These are phyloP conservation scores for Trichophyton mentagrophytes DNA, from an alignment of 2,329 filamentous ascomycete species.

Conservation along the genomic window DNA sequence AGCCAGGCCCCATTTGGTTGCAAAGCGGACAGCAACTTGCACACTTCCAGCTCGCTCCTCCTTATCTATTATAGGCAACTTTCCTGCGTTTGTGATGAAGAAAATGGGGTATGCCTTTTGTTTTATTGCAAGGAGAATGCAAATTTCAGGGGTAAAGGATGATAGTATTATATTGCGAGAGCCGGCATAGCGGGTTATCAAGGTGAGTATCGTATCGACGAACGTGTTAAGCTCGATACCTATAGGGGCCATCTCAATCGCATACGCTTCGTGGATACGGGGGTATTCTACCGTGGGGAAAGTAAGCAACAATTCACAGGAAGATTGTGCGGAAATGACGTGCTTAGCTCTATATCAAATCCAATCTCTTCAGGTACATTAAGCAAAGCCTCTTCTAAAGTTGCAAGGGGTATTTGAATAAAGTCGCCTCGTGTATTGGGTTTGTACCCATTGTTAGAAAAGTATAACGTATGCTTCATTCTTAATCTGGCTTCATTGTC, in stretches of 20 bases:
- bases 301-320: not conserved
- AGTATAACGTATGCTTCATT: constrained; percentile 31
- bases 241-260: constrained; percentile 23
- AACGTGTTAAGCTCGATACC: constrained; percentile 31
- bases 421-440: constrained; percentile 28
- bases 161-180: constrained; percentile 23
- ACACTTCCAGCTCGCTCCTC: constrained; percentile 25
- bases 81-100: constrained; percentile 21
- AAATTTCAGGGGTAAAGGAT: constrained; percentile 21
- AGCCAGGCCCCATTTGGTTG: constrained; percentile 25
- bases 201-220: constrained; percentile 26
- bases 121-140: constrained; percentile 18
- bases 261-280: constrained; percentile 27
- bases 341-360: constrained; percentile 33
- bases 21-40: constrained; percentile 29
- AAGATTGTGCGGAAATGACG: constrained; percentile 7
- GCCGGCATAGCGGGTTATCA: constrained; percentile 17
- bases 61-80: constrained; percentile 16
- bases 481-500: constrained; percentile 15
- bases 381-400: constrained; percentile 27
- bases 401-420: constrained; percentile 29
- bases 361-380: constrained; percentile 26
- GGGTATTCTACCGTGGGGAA: constrained; percentile 26
- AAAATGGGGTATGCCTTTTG: constrained; percentile 17
- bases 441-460: constrained; percentile 29